Percentiles rank a stretch among this genome's conserved stretches.
phyloP scores from a whole-genome alignment of 2,329 filamentous ascomycete species.

The Xylariaceae sp. region DNA sequence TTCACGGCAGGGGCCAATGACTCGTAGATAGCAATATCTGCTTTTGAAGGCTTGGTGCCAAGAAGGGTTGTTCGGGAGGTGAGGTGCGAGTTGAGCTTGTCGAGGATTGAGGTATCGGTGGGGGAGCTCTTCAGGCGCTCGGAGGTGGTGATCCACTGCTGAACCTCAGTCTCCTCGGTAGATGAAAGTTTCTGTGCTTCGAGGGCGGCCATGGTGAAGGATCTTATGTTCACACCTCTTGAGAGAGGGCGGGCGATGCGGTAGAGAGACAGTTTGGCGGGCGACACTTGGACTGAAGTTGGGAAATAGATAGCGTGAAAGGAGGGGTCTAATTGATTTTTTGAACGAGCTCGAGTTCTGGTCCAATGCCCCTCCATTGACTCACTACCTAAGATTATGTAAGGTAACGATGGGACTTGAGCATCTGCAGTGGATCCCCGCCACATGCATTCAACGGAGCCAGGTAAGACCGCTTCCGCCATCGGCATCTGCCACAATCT shows the following conservation, averaged over 20 bases:
- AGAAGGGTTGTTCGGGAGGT: conserved; percentile 87
- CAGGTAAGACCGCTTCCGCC: too few relatives aligned
- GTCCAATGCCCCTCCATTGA: conserved; percentile 30
- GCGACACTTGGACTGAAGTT: conserved; percentile 6
- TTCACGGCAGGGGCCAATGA: conserved; percentile 77
- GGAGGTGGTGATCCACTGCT: conserved; percentile 84
- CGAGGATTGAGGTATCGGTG: conserved; percentile 71
- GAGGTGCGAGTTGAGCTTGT: conserved; percentile 84
- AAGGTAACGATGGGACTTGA: too few relatives aligned
- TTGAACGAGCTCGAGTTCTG: not conserved
- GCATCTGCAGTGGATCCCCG: too few relatives aligned
- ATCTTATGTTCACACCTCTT: conserved; percentile 43
- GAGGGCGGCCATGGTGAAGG: conserved; percentile 70
- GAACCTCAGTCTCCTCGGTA: conserved; percentile 83
- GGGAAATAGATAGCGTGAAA: conserved; percentile 4
- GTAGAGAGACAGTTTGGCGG: conserved; percentile 48
- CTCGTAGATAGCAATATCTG: conserved; percentile 84
- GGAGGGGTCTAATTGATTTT: conserved; percentile 20
- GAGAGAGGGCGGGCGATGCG: conserved; percentile 41
- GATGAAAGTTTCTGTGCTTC: conserved; percentile 72
- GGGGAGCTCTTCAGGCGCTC: conserved; percentile 68
- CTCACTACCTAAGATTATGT: too few relatives aligned
- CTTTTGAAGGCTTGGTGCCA: conserved; percentile 86
- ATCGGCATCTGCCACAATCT: too few relatives aligned
- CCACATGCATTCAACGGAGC: too few relatives aligned